These are phyloP conservation scores for Priceomyces fermenticarens DNA, from an alignment of 805 yeast species.

Conservation along the genomic window DNA sequence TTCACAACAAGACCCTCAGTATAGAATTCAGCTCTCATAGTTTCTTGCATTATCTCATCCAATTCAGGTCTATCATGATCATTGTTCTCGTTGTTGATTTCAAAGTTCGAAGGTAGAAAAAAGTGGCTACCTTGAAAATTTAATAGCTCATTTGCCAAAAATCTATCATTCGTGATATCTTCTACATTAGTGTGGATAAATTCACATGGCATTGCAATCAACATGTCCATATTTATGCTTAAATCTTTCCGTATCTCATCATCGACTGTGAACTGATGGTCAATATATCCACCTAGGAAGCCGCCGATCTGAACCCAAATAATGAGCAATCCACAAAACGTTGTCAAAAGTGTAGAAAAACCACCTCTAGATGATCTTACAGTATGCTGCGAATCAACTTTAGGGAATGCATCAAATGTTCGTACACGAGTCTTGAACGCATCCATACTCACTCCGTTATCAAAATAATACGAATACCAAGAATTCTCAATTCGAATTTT, in stretches of 20 bases:
- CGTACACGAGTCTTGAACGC: constrained; percentile 36
- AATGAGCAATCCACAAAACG: constrained; percentile 60
- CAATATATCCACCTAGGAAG: constrained; percentile 76
- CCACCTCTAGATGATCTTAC: constrained; percentile 80
- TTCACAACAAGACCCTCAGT: constrained; percentile 38
- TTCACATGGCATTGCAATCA: constrained; percentile 82
- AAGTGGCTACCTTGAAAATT: constrained; percentile 65
- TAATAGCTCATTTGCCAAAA: constrained; percentile 73
- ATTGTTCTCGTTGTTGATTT: constrained; percentile 44
- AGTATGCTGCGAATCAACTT: constrained; percentile 51
- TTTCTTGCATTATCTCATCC: constrained; percentile 63
- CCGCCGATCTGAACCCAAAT: constrained; percentile 85
- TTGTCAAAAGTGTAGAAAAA: constrained; percentile 61
- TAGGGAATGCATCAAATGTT: constrained; percentile 47
- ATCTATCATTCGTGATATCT: constrained; percentile 75
- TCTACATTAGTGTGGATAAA: constrained; percentile 68
- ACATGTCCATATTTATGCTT: constrained; percentile 72
- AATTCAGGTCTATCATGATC: constrained; percentile 57
- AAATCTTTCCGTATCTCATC: constrained; percentile 53
- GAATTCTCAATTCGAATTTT: too few relatives aligned
- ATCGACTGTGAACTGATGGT: constrained; percentile 77
- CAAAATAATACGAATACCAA: too few relatives aligned
- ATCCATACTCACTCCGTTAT: constrained; percentile 28
- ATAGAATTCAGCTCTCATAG: constrained; percentile 63
- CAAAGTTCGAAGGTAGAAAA: constrained; percentile 49